Evolutionary conservation across 768 basidiomycete genomes (phyloP).

Genomic region (Lactarius quietus): DNA sequence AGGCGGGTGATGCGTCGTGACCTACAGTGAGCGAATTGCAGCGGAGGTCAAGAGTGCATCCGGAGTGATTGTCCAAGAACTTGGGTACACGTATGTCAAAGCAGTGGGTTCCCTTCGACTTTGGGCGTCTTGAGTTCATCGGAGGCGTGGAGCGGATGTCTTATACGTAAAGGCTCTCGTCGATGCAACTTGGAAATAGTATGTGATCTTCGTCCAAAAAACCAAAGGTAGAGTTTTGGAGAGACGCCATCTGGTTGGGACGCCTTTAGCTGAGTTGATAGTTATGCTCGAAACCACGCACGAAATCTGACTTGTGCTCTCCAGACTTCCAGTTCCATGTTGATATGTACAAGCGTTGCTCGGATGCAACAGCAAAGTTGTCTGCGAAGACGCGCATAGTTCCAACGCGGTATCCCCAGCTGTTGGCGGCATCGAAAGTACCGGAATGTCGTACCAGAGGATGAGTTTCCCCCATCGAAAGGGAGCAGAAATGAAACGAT

Average conservation of each 20-base stretch:
- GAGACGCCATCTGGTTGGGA: constrained; percentile 10
- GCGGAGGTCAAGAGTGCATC: neutral
- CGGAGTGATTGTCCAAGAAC: neutral
- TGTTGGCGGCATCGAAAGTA: neutral
- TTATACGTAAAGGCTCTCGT: constrained; percentile 13
- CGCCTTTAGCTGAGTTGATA: neutral
- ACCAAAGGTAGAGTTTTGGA: neutral
- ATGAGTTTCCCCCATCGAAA: neutral
- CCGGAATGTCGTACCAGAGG: constrained; percentile 3
- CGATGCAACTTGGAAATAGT: constrained; percentile 9
- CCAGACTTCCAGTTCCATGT: constrained; percentile 16
- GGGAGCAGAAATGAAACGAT: constrained; percentile 6
- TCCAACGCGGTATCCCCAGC: constrained; percentile 13
- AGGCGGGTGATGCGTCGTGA: no score
- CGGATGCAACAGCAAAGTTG: constrained; percentile 5
- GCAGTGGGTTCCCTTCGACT: constrained; percentile 14
- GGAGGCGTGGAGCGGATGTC: constrained; percentile 11
- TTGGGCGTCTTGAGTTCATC: neutral
- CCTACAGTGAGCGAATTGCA: constrained; percentile 2
- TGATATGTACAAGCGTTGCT: constrained; percentile 16
- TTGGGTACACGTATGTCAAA: constrained; percentile 2
- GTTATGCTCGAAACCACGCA: neutral
- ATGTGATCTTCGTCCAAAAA: constrained; percentile 15
- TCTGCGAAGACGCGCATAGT: constrained; percentile 12
- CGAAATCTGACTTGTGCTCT: constrained; percentile 11